These are phyloP conservation scores for Beauveria brongniartii DNA, from an alignment of 2,329 filamentous ascomycete genomes.

Conservation along the genomic window DNA sequence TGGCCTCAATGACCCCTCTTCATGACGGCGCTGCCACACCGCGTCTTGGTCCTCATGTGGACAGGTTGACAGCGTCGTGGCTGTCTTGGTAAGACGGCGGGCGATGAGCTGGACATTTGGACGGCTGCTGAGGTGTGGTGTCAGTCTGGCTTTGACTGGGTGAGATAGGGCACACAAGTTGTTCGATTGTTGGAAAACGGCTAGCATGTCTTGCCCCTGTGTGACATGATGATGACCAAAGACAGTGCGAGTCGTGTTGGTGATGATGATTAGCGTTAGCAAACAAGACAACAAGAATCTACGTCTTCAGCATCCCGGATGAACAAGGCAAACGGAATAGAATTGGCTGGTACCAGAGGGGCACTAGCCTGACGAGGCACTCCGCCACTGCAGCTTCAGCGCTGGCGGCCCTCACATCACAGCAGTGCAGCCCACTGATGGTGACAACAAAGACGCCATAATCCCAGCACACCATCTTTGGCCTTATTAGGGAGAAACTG, in stretches of 20 bases:
- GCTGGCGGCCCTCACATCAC: not conserved
- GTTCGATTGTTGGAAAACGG: not conserved
- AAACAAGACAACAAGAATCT: too few relatives aligned
- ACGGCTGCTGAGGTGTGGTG: not conserved
- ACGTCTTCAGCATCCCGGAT: not conserved
- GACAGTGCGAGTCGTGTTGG: not conserved
- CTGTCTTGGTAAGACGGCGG: not conserved
- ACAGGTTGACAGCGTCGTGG: conserved; percentile 7
- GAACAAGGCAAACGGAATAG: not conserved
- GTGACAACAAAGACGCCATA: not conserved
- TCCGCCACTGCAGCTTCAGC: not conserved
- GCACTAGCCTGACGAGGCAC: too few relatives aligned
- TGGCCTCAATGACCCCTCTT: not conserved
- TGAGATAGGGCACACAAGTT: not conserved
- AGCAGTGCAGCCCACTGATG: not conserved
- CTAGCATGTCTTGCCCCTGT: not conserved
- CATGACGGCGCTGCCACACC: conserved; percentile 1
- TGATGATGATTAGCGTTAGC: not conserved
- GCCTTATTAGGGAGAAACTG: not conserved
- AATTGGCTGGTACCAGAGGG: too few relatives aligned
- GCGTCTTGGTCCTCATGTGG: conserved; percentile 6
- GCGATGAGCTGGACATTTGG: not conserved
- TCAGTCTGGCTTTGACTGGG: not conserved
- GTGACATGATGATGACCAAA: not conserved
- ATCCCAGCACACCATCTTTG: not conserved